Evolutionary conservation across 2,329 filamentous ascomycete genomes (phyloP).

Genomic region (Pyrenochaeta sp.): DNA sequence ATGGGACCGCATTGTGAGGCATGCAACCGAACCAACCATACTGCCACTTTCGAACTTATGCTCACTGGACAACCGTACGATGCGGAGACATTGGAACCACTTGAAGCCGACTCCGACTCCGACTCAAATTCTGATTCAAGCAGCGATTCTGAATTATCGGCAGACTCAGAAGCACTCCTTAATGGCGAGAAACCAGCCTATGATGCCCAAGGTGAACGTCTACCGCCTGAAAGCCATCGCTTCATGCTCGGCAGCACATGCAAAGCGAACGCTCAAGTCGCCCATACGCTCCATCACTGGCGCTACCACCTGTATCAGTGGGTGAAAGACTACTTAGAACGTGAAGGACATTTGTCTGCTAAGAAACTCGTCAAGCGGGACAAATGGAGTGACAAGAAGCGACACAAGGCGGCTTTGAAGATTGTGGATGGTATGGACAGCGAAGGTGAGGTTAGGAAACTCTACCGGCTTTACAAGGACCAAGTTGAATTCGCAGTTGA

Average conservation of each 20-base stretch:
- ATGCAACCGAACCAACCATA: slow-evolving; percentile 74
- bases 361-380: slow-evolving; percentile 69
- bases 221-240: slow-evolving; percentile 36
- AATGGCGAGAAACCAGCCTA: slow-evolving; percentile 36
- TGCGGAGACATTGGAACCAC: slow-evolving; percentile 69
- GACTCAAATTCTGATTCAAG: slow-evolving; percentile 29
- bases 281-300: slow-evolving; percentile 80
- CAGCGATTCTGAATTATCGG: slow-evolving; percentile 33
- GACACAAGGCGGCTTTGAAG: slow-evolving; percentile 67
- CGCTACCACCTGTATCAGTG: slow-evolving; percentile 76
- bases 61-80: slow-evolving; percentile 74
- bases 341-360: slow-evolving; percentile 65
- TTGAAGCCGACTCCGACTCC: slow-evolving; percentile 52
- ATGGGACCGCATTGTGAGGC: slow-evolving; percentile 66
- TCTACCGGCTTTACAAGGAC: slow-evolving; percentile 73
- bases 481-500: slow-evolving; percentile 56
- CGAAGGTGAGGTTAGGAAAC: slow-evolving; percentile 64
- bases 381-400: slow-evolving; percentile 67
- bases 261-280: slow-evolving; percentile 71
- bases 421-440: slow-evolving; percentile 72
- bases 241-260: slow-evolving; percentile 55
- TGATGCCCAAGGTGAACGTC: slow-evolving; percentile 35
- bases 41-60: slow-evolving; percentile 69
- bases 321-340: slow-evolving; percentile 69
- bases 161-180: slow-evolving; percentile 23